Evolutionary conservation across 176 grass and related monocot genomes (phyloP).

Genomic region (Alopecurus myosuroides): DNA sequence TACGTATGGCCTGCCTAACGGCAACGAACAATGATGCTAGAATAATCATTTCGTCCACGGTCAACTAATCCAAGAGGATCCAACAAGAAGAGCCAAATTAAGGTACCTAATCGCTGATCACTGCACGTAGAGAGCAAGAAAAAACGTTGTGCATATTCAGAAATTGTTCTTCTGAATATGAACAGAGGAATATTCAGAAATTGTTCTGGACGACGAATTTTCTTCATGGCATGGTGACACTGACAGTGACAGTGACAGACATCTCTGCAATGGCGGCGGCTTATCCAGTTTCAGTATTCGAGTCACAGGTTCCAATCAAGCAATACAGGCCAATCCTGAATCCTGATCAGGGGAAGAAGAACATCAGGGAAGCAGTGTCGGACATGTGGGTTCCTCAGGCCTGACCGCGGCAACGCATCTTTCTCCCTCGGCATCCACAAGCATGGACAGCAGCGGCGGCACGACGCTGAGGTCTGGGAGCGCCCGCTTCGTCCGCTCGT

Average conservation of each 20-base stretch:
- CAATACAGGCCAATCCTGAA: no score
- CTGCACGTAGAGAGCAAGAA: not conserved
- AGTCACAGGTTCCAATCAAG: not conserved
- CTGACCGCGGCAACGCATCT: conserved; percentile 28
- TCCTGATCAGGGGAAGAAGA: not conserved
- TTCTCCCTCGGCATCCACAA: not conserved
- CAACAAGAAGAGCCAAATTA: not conserved
- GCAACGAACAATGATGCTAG: conserved; percentile 21
- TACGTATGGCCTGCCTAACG: conserved; percentile 26
- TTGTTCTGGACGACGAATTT: no score
- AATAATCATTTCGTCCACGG: not conserved
- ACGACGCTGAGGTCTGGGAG: conserved; percentile 52
- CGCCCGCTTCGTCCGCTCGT: conserved; percentile 32
- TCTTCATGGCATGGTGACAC: not conserved
- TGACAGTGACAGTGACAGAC: no score
- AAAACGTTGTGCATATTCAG: not conserved
- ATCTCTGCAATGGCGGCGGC: not conserved
- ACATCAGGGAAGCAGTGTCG: not conserved
- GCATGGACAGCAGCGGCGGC: conserved; percentile 49
- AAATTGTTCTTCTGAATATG: no score
- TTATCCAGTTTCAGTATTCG: not conserved
- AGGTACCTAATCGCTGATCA: conserved; percentile 24
- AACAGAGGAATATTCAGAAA: not conserved
- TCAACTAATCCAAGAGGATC: conserved; percentile 25
- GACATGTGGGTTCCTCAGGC: conserved; percentile 54